phyloP scores from a whole-genome alignment of 495 filamentous ascomycete genomes.

The Pyronema domesticum region DNA sequence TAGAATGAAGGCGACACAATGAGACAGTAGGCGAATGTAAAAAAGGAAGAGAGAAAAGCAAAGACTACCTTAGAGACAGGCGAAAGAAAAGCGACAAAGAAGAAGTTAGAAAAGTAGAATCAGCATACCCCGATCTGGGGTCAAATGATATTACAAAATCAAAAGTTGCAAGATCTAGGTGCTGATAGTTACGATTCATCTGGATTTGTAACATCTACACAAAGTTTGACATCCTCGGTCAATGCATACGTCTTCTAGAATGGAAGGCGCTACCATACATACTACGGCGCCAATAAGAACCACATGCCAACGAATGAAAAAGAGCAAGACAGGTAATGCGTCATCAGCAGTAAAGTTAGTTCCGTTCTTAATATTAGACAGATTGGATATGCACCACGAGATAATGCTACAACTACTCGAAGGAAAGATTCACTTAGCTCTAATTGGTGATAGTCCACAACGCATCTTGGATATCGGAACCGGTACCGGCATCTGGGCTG shows the following conservation, averaged over 20 bases:
- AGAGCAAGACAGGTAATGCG: background rate
- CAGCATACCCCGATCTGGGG: too few relatives aligned
- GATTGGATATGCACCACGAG: slow-evolving; percentile 12
- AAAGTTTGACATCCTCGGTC: background rate
- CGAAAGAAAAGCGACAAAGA: too few relatives aligned
- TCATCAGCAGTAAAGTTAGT: background rate
- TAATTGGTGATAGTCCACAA: slow-evolving; percentile 26
- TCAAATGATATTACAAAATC: too few relatives aligned
- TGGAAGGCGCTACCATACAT: background rate
- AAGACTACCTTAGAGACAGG: too few relatives aligned
- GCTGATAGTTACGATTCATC: background rate
- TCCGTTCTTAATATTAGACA: background rate
- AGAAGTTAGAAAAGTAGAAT: too few relatives aligned
- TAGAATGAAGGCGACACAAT: too few relatives aligned
- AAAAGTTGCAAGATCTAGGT: background rate
- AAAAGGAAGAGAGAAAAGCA: background rate
- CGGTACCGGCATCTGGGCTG: slow-evolving; percentile 82
- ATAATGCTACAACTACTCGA: slow-evolving; percentile 21
- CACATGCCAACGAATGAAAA: background rate
- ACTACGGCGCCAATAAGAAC: background rate
- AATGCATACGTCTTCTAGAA: background rate
- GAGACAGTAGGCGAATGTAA: too few relatives aligned
- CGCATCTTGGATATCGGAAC: slow-evolving; percentile 50
- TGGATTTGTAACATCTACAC: background rate
- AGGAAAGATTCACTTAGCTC: slow-evolving; percentile 29